These are phyloP conservation scores for Mucor piriformis DNA, from an alignment of 371 early-diverging fungal species.

Conservation along the genomic window DNA sequence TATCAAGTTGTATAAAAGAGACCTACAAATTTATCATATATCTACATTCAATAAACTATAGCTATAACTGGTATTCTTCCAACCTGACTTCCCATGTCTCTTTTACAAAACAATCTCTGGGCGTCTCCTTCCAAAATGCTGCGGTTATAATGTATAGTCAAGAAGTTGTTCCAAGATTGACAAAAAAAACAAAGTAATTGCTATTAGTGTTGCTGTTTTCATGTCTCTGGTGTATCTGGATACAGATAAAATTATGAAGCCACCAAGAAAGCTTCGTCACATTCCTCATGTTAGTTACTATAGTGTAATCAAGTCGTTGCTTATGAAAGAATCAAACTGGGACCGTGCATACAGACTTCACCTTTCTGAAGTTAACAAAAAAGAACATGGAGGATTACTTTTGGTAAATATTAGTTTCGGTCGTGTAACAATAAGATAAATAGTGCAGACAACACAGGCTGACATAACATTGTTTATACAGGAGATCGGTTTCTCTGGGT, in stretches of 20 bases:
- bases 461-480: not conserved
- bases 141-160: not conserved
- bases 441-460: too few relatives aligned
- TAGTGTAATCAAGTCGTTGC: not conserved
- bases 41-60: too few relatives aligned
- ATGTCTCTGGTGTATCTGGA: slow-evolving; percentile 1
- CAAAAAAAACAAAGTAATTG: slow-evolving; percentile 10
- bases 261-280: slow-evolving; percentile 28
- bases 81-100: too few relatives aligned
- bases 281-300: slow-evolving; percentile 19
- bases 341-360: not conserved
- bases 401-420: too few relatives aligned
- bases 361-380: not conserved
- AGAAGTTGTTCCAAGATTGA: slow-evolving; percentile 5
- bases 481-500: not conserved
- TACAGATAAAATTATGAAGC: not conserved
- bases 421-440: too few relatives aligned
- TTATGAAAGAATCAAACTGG: not conserved
- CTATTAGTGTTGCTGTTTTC: slow-evolving; percentile 3
- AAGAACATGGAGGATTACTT: slow-evolving; percentile 7
- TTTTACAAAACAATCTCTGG: not conserved
- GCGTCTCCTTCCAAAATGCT: not conserved
- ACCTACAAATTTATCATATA: too few relatives aligned
- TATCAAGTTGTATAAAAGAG: too few relatives aligned
- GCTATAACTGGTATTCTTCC: too few relatives aligned